Percentiles rank a stretch among this genome's conserved stretches.
phyloP scores from a whole-genome alignment of 768 basidiomycete genomes.

The Chlorophyllum brunneum region DNA sequence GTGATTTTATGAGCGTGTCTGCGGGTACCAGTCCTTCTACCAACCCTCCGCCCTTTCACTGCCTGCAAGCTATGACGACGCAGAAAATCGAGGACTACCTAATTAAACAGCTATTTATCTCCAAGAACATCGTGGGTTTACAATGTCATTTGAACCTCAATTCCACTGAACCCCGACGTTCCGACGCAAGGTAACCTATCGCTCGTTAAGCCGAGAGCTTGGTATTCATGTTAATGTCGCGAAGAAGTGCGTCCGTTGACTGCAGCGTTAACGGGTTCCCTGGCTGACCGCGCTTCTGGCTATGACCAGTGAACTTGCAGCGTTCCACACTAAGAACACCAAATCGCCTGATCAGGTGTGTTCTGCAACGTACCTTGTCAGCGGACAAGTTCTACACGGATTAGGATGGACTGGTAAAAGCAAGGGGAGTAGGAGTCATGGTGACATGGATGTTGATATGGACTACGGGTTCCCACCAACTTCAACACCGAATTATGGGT shows the following conservation, averaged over 20 bases:
- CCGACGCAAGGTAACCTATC: constrained; percentile 66
- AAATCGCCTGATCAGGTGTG: constrained; percentile 36
- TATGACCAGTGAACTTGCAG: constrained; percentile 53
- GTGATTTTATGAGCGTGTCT: constrained; percentile 7
- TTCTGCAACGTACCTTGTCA: constrained; percentile 70
- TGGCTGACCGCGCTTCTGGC: not conserved
- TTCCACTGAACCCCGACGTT: not conserved
- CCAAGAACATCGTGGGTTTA: constrained; percentile 39
- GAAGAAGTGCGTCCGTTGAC: constrained; percentile 57
- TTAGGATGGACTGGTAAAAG: not conserved
- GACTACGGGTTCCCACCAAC: constrained; percentile 28
- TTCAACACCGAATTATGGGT: not conserved
- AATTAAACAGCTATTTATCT: constrained; percentile 48
- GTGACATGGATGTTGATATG: constrained; percentile 24
- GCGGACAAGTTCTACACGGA: constrained; percentile 41
- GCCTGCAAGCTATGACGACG: constrained; percentile 32
- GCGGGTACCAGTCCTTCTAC: not conserved
- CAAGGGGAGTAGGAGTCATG: constrained; percentile 23
- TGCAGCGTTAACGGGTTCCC: not conserved
- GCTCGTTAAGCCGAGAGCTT: constrained; percentile 69
- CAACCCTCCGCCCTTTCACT: not conserved
- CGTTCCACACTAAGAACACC: constrained; percentile 44
- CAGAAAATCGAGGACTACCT: constrained; percentile 42
- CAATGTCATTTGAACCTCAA: not conserved
- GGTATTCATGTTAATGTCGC: constrained; percentile 73